Evolutionary conservation across 768 basidiomycete species (phyloP), one percentile per base, ranked within the genome.

Genomic region (Collybia nuda): DNA sequence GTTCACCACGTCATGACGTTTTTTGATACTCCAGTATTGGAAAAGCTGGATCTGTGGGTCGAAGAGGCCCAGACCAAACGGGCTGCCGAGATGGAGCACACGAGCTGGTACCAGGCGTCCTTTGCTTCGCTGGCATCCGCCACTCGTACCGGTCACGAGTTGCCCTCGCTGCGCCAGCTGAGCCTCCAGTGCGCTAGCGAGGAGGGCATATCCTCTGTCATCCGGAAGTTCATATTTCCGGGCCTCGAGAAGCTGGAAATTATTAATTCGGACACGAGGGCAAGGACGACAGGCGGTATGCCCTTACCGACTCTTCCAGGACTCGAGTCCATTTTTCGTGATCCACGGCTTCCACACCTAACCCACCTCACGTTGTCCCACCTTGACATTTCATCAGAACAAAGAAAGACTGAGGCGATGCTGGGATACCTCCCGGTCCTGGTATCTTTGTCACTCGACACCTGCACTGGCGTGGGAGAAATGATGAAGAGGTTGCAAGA

Each of bases 381-480:
- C 44, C 78, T 78, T 60, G 64, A 67, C 41, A 67, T 83, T 52
- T 63, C 67, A 8, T 44, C 61, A 4, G 74, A 72, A 40, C 61
- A 70, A 18, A 69, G 68, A 52, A 67, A 60, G 44, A 58, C 63
- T 17, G 66, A 68, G 22, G 63, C 74, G 35, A 68, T 81, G 63
- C 67, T 83, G 12, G 73, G 76, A 6, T 82, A 82, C 64, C 73
- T 78, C 65, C 80, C 79, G 12, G 65, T 69, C 53, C 74, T 82
- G 43, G 62, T 66, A 23, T 74, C 74, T 7, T 64, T 84, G 24
- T 70, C 76, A 11, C 59, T 84, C 36, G 77, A 79, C 50, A 62
- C 61, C 9, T 82, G 80, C 61, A 60, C 63, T 1, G 75, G 79
- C 21, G 71, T 73, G 18, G 65, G 61, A 26, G 65, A 51, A 46